phyloP scores from a whole-genome alignment of 805 yeast species.

The Tetrapisispora namnaoensis region DNA sequence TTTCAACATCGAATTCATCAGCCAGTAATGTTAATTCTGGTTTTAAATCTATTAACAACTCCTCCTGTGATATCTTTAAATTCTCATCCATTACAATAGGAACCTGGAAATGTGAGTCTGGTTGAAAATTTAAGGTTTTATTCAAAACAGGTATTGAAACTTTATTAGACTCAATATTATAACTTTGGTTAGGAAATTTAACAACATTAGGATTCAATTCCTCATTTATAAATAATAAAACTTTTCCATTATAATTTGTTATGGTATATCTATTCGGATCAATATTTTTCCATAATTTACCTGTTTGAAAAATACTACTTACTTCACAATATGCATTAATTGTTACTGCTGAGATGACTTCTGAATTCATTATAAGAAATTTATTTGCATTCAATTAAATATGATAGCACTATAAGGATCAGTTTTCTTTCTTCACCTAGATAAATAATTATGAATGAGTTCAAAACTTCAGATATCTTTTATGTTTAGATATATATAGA shows the following conservation, averaged over 20 bases:
- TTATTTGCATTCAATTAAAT: not conserved
- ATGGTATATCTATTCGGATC: not conserved
- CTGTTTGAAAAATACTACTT: conserved; percentile 8
- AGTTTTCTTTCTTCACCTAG: not conserved
- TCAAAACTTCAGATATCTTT: too few species aligned
- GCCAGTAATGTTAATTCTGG: conserved; percentile 7
- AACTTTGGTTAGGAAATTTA: not conserved
- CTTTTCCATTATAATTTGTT: not conserved
- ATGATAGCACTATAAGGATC: not conserved
- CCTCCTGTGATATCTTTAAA: not conserved
- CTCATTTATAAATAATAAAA: not conserved
- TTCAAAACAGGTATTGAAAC: conserved; percentile 5
- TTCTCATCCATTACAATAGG: not conserved
- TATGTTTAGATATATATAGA: not conserved
- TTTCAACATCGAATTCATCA: conserved; percentile 13
- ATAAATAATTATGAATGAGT: too few species aligned
- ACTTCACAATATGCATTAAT: conserved; percentile 10
- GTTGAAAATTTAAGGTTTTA: conserved; percentile 6
- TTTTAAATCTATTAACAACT: conserved; percentile 2
- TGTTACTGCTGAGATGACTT: conserved; percentile 2
- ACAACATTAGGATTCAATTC: not conserved
- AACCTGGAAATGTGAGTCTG: conserved; percentile 4
- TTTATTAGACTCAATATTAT: not conserved
- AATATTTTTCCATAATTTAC: conserved; percentile 7
- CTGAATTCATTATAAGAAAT: not conserved